These are phyloP conservation scores for Pichia kluyveri DNA, from an alignment of 805 yeast species.

Conservation along the genomic window DNA sequence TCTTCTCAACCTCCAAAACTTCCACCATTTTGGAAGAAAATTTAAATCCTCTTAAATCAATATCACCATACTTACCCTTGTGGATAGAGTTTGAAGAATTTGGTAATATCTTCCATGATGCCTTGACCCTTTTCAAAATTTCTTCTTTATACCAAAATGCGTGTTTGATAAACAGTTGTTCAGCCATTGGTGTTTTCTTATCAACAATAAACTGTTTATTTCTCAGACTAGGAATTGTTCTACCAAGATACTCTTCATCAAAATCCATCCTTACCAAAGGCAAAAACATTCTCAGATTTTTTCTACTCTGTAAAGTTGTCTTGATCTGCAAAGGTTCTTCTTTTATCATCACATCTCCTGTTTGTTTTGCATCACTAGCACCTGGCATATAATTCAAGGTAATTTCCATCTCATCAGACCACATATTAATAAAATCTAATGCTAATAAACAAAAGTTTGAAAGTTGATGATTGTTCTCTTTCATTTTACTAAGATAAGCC, in stretches of 20 bases:
- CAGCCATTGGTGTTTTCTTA: conserved; percentile 43
- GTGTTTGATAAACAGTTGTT: conserved; percentile 46
- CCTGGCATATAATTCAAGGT: conserved; percentile 17
- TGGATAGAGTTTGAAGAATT: conserved; percentile 20
- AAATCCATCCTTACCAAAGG: conserved; percentile 55
- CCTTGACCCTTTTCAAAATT: conserved; percentile 48
- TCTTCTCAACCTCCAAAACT: conserved; percentile 40
- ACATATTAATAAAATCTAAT: conserved; percentile 73
- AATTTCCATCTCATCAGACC: conserved; percentile 53
- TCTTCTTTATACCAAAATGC: conserved; percentile 77
- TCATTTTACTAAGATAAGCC: conserved; percentile 26
- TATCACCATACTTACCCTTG: conserved; percentile 38
- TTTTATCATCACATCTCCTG: conserved; percentile 9
- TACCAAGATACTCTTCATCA: conserved; percentile 32
- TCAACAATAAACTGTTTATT: conserved; percentile 63
- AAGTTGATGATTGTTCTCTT: conserved; percentile 25
- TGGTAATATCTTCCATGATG: conserved; percentile 48
- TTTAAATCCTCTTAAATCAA: conserved; percentile 61
- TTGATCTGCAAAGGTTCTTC: conserved; percentile 12
- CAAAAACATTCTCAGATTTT: conserved; percentile 47
- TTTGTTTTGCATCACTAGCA: conserved; percentile 14
- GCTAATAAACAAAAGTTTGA: conserved; percentile 55
- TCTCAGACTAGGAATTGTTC: conserved; percentile 61
- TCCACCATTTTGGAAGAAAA: conserved; percentile 53
- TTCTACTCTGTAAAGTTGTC: conserved; percentile 17